Evolutionary conservation across 805 yeast species (phyloP), one percentile per base, ranked within the genome.

Genomic region (Suhomyces vadensis): DNA sequence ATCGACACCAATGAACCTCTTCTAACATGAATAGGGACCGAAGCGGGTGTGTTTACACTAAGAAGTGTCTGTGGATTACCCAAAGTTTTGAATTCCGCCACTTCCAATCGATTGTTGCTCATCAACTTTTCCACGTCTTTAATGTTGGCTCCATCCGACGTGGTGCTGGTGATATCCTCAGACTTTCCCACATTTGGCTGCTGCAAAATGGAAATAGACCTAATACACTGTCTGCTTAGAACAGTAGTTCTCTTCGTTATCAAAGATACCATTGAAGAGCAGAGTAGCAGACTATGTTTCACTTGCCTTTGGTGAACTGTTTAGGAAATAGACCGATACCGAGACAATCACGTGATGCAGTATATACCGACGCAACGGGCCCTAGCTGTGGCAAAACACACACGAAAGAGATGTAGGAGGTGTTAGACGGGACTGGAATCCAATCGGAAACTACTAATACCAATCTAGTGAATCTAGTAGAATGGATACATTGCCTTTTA

Each of bases 41-140:
- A 81, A 1, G 87, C 81, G 1, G 83, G 82, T n/a, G 78, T 56
- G 1, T 71, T 63, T n/a, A 81, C 57, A 5, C 77, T 66, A 17
- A 81, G 59, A 0, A 79, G 66, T 0, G 81, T 65, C 17, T 77
- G 73, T 2, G 82, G 76, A 4, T 58, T 61, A 5, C 82, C 83
- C 43, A 80, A 52, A 0, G 77, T 63, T 37, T 69, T 61, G 47
- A 78, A 68, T 21, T 60, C 54, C 25, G 62, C 54, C 5, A 50
- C 48, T 16, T 63, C 66, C 33, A 58, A 47, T 4, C 60, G 41
- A 29, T 50, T 50, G 25, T 45, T 44, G 27, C 47, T 41, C 16
- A 50, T 42, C 40, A 62, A 47, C 14, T 46, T 41, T 23, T 56
- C 47, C 14, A 48, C 53, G 21, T 42, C 44, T n/a, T 43, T 42